phyloP scores from a whole-genome alignment of 768 basidiomycete genomes.

The Pulveroboletus sp. region DNA sequence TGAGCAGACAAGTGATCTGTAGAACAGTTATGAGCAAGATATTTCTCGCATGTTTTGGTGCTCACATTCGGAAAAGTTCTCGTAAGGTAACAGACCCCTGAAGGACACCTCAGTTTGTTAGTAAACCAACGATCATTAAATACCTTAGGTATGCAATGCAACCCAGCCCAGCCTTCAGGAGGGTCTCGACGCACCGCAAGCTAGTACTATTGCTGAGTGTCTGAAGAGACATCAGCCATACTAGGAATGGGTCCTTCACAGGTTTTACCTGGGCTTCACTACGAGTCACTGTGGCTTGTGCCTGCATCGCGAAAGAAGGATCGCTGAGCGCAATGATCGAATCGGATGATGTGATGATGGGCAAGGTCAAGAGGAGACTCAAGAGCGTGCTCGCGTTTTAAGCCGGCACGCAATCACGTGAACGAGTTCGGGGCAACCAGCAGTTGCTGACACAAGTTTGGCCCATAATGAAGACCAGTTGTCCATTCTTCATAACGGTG shows the following conservation, averaged over 20 bases:
- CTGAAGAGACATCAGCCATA: slow-evolving; percentile 26
- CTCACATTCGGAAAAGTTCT: slow-evolving; percentile 70
- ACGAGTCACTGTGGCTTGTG: slow-evolving; percentile 13
- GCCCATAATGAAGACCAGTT: background rate
- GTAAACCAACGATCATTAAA: background rate
- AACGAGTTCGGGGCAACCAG: background rate
- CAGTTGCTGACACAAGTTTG: background rate
- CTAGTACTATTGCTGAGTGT: slow-evolving; percentile 56
- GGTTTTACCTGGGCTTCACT: slow-evolving; percentile 24
- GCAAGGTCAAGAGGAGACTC: background rate
- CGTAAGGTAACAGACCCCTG: slow-evolving; percentile 73
- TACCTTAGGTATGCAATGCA: slow-evolving; percentile 76
- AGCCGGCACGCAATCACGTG: slow-evolving; percentile 20
- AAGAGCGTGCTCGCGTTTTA: slow-evolving; percentile 15
- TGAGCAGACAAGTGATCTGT: slow-evolving; percentile 29
- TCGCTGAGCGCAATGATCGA: background rate
- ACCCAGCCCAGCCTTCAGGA: slow-evolving; percentile 67
- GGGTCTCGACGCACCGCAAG: slow-evolving; percentile 63
- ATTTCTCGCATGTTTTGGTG: background rate
- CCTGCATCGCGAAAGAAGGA: slow-evolving; percentile 20
- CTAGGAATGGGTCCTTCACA: background rate
- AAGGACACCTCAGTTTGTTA: slow-evolving; percentile 7
- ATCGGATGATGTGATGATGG: background rate
- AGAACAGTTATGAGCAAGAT: background rate
- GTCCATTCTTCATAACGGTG: background rate